A percentile compares a stretch with the other conserved stretches of the same genome.
Conservation (phyloP, 768 basidiomycete genomes). For the Suillus cothurnatus region DNA sequence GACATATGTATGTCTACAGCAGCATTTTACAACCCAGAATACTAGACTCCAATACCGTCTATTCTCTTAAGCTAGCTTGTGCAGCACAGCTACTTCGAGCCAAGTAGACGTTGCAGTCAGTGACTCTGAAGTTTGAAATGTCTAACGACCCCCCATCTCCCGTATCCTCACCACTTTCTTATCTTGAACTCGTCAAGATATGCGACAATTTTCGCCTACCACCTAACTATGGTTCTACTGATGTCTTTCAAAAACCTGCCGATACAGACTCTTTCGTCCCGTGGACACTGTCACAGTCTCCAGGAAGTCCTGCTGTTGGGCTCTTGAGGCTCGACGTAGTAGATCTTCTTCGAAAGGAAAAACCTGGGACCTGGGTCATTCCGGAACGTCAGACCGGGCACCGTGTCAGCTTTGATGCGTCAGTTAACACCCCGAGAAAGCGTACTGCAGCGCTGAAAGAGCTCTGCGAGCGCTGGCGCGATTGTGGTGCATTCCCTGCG, state of each 20-base stretch:
- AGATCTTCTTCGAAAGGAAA: conserved; percentile 52
- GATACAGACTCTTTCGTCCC: conserved; percentile 53
- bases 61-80: too few species aligned
- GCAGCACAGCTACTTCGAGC: too few species aligned
- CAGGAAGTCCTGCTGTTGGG: conserved; percentile 58
- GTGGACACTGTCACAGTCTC: conserved; percentile 53
- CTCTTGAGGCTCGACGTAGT: conserved; percentile 61
- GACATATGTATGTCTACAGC: too few species aligned
- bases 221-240: conserved; percentile 24
- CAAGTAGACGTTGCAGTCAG: too few species aligned
- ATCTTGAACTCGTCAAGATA: conserved; percentile 63
- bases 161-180: conserved; percentile 32
- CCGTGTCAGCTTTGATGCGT: conserved; percentile 50
- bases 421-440: conserved; percentile 55
- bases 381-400: conserved; percentile 27
- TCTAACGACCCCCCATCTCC: conserved; percentile 5
- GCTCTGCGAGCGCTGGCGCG: conserved; percentile 77
- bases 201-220: conserved; percentile 71
- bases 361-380: conserved; percentile 46
- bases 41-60: too few species aligned
- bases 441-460: conserved; percentile 64
- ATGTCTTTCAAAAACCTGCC: conserved; percentile 29
- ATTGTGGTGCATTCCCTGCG: conserved; percentile 55
- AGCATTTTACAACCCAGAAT: too few species aligned
- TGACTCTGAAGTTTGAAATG: neutral